phyloP scores from a whole-genome alignment of 2,329 filamentous ascomycete species.

The Alternaria sp. region DNA sequence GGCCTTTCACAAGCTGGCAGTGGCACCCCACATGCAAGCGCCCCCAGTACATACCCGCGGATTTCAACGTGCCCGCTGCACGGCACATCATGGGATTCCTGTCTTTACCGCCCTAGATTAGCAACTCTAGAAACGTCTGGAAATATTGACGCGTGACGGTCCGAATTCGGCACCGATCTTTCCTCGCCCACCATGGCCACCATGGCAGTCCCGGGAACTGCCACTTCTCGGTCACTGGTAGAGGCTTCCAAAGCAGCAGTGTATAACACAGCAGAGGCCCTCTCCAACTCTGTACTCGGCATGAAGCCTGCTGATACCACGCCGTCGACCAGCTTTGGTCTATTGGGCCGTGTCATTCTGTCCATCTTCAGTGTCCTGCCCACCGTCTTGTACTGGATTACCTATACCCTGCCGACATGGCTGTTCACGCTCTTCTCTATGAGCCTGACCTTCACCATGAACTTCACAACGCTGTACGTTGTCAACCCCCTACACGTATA shows the following conservation, averaged over 20 bases:
- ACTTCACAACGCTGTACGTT: constrained; percentile 88
- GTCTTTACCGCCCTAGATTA: constrained; percentile 11
- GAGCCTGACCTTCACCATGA: constrained; percentile 97
- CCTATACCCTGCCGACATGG: constrained; percentile 87
- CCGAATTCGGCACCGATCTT: neutral
- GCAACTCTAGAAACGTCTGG: neutral
- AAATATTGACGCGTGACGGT: constrained; percentile 12
- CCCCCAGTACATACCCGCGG: constrained; percentile 12
- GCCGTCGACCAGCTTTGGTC: constrained; percentile 48
- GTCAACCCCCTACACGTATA: constrained; percentile 2
- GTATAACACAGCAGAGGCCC: constrained; percentile 23
- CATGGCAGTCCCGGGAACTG: constrained; percentile 34
- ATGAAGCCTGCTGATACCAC: constrained; percentile 29
- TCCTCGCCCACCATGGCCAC: constrained; percentile 17
- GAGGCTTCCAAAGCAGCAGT: constrained; percentile 16
- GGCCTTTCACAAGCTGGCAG: constrained; percentile 7
- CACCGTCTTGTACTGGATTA: constrained; percentile 73
- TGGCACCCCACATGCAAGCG: constrained; percentile 22
- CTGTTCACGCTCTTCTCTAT: constrained; percentile 90
- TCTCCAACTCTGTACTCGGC: constrained; percentile 27
- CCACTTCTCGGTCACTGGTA: constrained; percentile 21
- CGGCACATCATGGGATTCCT: constrained; percentile 26
- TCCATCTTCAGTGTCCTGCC: constrained; percentile 62
- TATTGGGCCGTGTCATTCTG: constrained; percentile 58
- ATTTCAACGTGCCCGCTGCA: constrained; percentile 28